Base-by-base conservation (phyloP, 2,329 filamentous ascomycete species). In the Calonectria hongkongensis region DNA sequence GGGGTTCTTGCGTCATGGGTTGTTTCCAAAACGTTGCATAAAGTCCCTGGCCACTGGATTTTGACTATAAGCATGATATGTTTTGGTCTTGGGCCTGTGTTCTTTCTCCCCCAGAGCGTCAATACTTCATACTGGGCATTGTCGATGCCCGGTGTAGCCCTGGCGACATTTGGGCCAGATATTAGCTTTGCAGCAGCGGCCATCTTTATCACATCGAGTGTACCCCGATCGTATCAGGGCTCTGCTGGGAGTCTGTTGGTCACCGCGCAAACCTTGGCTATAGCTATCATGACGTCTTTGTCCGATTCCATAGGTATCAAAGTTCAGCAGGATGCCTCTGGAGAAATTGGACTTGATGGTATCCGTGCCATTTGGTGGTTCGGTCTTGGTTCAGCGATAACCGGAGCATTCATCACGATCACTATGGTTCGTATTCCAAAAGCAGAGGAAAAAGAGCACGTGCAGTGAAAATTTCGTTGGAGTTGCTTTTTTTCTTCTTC, bases 321-420 rank as follows among this genome's bases (percentile, higher is more conserved):
- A 27, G 54, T 58, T 9, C 18, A 58, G 4, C 5, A 58, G 8
- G 9, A 25, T 41, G 6, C 33, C 15, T 58, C 54, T 41, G 33
- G 54, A 18, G 36, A 58, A 30, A 58, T 41, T 25, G 54, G 54
- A 10, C 33, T 58, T 15, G 16, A 41, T 41, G 36, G 33, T 7
- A 58, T 41, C 18, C 33, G 33, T 13, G 33, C 16, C 10, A 58
- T 58, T 21, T 58, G 51, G 51, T 58, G 51, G 51, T 58, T 58
- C 15, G 51, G 30, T 1, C 28, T 58, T 12, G 30, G 30, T 12
- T 58, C 51, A 39, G 51, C 33, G 18, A 8, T 36, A 4, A 58
- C 51, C 18, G 51, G 30, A 13, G 28, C 51, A 7, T 36, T 58
- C 6, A 39, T 39, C 51, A 25, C 28, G 2, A 58, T 58, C 6